Percentiles rank a stretch among this genome's conserved stretches.
Evolutionary conservation across 768 basidiomycete genomes (phyloP).

Genomic region (Cystobasidium onofrii): DNA sequence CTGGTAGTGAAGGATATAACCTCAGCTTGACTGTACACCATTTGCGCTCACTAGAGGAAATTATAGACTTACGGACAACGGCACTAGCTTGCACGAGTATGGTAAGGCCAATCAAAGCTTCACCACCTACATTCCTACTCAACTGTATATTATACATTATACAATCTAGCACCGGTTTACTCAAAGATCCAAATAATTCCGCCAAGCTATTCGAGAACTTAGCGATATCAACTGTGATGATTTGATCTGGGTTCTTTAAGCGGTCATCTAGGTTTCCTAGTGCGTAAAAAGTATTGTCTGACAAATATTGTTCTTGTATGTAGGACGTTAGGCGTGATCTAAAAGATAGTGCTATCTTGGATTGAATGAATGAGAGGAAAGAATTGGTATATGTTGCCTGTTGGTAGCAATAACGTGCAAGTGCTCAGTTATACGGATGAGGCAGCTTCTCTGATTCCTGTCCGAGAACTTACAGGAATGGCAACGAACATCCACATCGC

Average conservation of each 20-base stretch:
- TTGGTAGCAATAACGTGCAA: no score
- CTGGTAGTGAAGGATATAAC: constrained; percentile 48
- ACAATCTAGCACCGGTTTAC: constrained; percentile 84
- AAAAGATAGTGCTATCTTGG: constrained; percentile 81
- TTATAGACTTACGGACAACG: constrained; percentile 54
- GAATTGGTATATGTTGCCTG: constrained; percentile 46
- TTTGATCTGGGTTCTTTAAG: constrained; percentile 94
- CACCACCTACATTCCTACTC: constrained; percentile 86
- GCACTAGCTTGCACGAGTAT: constrained; percentile 76
- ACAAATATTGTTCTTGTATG: constrained; percentile 74
- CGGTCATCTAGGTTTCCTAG: constrained; percentile 66
- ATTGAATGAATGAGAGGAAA: constrained; percentile 87
- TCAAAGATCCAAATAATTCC: constrained; percentile 86
- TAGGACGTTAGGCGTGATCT: constrained; percentile 74
- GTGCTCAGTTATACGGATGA: no score
- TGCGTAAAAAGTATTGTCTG: constrained; percentile 88
- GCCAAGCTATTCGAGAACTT: constrained; percentile 83
- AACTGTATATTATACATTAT: constrained; percentile 94
- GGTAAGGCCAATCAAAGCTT: constrained; percentile 74
- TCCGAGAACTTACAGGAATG: constrained; percentile 53
- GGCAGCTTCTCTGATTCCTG: no score
- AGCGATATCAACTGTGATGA: constrained; percentile 93
- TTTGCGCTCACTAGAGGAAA: no score
- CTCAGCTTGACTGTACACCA: not conserved
- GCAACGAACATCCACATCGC: constrained; percentile 83